A percentile compares a stretch with the other conserved stretches of the same genome.
phyloP scores from a whole-genome alignment of 306 rosid species.

The Aeschynomene evenia region DNA sequence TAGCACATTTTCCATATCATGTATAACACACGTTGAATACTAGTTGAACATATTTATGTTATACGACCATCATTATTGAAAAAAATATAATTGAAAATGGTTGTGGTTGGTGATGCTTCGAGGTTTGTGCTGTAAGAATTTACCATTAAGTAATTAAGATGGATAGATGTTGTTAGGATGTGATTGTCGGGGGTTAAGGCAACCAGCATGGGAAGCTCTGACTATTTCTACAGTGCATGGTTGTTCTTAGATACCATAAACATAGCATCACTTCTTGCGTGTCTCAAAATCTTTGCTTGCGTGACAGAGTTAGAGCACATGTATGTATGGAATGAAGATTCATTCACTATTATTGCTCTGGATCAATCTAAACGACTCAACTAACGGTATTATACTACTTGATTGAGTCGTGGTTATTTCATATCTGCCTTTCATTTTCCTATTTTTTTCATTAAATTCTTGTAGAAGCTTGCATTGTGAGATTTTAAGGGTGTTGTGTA shows the following conservation, averaged over 20 bases:
- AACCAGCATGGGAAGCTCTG: slow-evolving; percentile 47
- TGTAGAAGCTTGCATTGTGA: not conserved
- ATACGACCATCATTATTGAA: too few relatives aligned
- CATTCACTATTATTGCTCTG: too few relatives aligned
- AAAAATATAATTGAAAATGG: not conserved
- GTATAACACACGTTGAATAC: too few relatives aligned
- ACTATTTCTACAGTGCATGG: slow-evolving; percentile 27
- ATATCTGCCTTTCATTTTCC: not conserved
- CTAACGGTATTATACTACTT: not conserved
- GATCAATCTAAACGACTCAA: not conserved
- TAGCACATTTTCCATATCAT: too few relatives aligned
- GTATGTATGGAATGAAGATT: not conserved
- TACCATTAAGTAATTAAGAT: slow-evolving; percentile 6
- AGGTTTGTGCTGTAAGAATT: slow-evolving; percentile 18
- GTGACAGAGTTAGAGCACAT: not conserved
- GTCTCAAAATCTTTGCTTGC: too few relatives aligned
- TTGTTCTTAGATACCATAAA: not conserved
- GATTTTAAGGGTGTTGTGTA: not conserved
- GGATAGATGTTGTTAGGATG: slow-evolving; percentile 43
- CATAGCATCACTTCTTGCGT: too few relatives aligned
- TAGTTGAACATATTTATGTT: too few relatives aligned
- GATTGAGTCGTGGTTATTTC: not conserved
- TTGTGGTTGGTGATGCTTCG: slow-evolving; percentile 25
- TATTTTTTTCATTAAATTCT: not conserved
- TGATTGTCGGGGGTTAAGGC: slow-evolving; percentile 38